A percentile compares a stretch with the other conserved stretches of the same genome.
phyloP scores from a whole-genome alignment of 345 rosid species.

The Populus davidiana region DNA sequence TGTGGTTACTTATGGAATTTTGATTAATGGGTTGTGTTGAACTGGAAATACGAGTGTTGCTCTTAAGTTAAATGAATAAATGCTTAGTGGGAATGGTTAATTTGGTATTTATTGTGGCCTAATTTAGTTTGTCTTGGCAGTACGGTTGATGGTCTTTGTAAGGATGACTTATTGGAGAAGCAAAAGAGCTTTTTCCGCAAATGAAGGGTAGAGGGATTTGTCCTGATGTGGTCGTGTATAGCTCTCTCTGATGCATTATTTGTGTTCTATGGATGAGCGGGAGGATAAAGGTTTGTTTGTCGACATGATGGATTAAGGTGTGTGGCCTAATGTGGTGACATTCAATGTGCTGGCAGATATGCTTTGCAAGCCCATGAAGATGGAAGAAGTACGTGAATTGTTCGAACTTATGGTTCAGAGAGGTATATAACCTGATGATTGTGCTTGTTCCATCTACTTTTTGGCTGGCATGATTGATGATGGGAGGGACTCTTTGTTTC shows the following conservation, averaged over 20 bases:
- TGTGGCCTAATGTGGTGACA: constrained; percentile 15
- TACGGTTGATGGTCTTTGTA: constrained; percentile 36
- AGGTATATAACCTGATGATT: constrained; percentile 3
- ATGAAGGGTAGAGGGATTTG: constrained; percentile 28
- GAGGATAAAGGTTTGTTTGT: constrained; percentile 21
- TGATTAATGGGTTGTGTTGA: constrained; percentile 29
- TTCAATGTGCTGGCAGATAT: constrained; percentile 14
- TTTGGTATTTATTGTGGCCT: constrained; percentile 17
- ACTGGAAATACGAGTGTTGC: constrained; percentile 25
- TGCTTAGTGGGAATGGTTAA: constrained; percentile 15
- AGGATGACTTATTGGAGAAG: constrained; percentile 27
- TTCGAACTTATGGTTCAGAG: constrained; percentile 20
- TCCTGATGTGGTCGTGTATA: constrained; percentile 26
- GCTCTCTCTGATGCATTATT: constrained; percentile 19
- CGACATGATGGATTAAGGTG: constrained; percentile 23
- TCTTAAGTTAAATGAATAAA: constrained; percentile 19
- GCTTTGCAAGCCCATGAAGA: constrained; percentile 22
- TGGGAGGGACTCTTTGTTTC: constrained; percentile 17
- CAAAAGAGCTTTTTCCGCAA: constrained; percentile 30
- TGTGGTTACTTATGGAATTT: constrained; percentile 10
- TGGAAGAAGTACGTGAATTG: constrained; percentile 19
- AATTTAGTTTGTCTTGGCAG: constrained; percentile 13
- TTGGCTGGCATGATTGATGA: constrained; percentile 15
- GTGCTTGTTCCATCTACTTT: constrained; percentile 19
- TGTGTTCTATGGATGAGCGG: constrained; percentile 22